Conservation (phyloP, 164 flowering plant genomes). For the Nymphaea colorata region DNA sequence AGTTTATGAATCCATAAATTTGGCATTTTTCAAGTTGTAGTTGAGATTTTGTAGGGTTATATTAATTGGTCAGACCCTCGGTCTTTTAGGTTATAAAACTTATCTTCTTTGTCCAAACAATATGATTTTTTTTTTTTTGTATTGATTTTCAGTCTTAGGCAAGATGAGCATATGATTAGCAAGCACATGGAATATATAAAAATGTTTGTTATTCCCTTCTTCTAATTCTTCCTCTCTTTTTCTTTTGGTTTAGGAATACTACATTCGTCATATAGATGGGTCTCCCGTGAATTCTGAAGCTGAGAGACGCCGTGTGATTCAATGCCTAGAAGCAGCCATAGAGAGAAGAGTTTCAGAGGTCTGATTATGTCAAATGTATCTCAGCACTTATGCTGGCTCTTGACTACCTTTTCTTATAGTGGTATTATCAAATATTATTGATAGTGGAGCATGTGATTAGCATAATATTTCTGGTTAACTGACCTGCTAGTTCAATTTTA, state of each 20-base stretch:
- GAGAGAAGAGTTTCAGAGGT: conserved; percentile 96
- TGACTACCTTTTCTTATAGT: background rate
- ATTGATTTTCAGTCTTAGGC: too few relatives aligned
- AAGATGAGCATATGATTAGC: too few relatives aligned
- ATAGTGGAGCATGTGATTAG: background rate
- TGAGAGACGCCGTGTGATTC: conserved; percentile 62
- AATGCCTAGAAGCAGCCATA: conserved; percentile 91
- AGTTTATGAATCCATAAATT: too few relatives aligned
- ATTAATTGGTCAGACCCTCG: too few relatives aligned
- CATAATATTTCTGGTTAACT: background rate
- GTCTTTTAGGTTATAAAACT: too few relatives aligned
- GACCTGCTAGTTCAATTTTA: background rate
- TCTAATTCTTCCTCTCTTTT: conserved; percentile 3
- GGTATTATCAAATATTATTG: background rate
- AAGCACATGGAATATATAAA: background rate
- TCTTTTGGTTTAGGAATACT: conserved; percentile 48
- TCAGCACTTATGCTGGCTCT: background rate
- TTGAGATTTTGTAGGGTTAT: too few relatives aligned
- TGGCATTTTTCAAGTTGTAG: too few relatives aligned
- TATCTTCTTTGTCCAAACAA: too few relatives aligned
- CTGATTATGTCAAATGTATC: background rate
- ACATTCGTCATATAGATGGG: conserved; percentile 66
- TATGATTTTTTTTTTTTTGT: too few relatives aligned
- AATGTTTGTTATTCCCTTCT: background rate
- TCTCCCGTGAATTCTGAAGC: conserved; percentile 75